Evolutionary conservation across 176 grass and related monocot species (phyloP).

Genomic region (Aegilops speltoides): DNA sequence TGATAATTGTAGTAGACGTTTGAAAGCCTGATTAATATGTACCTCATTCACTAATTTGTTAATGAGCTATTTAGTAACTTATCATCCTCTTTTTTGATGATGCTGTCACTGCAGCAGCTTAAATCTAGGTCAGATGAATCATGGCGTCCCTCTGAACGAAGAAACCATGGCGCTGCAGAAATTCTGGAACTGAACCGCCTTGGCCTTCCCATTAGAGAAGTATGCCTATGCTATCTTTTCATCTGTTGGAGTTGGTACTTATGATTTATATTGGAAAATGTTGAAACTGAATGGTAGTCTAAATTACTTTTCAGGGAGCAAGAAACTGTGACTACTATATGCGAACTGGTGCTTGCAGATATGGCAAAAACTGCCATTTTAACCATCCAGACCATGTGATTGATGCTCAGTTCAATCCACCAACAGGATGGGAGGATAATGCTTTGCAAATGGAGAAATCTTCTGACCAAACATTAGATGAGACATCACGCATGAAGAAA

Average conservation of each 20-base stretch:
- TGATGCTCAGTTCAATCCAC: conserved; percentile 33
- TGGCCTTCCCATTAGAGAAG: conserved; percentile 52
- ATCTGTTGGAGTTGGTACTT: conserved; percentile 10
- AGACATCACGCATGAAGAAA: not conserved
- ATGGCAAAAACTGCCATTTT: conserved; percentile 52
- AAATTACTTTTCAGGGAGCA: conserved; percentile 44
- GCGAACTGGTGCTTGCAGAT: conserved; percentile 53
- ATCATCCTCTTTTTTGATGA: not conserved
- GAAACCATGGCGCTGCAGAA: conserved; percentile 22
- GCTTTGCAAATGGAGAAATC: not conserved
- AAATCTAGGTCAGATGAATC: conserved; percentile 24
- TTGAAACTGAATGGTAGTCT: conserved; percentile 6
- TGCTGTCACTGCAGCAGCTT: conserved; percentile 12
- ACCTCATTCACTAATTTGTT: not conserved
- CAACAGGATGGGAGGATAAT: conserved; percentile 43
- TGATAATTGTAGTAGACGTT: conserved; percentile 4
- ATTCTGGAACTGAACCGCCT: conserved; percentile 47
- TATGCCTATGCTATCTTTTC: conserved; percentile 29
- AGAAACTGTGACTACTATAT: conserved; percentile 55
- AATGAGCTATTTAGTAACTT: not conserved
- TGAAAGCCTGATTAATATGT: not conserved
- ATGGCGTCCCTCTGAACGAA: conserved; percentile 30
- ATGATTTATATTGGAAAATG: conserved; percentile 31
- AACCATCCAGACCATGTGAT: conserved; percentile 60
- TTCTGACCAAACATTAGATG: too few relatives aligned